Conservation (phyloP, 2,329 filamentous ascomycete genomes). For the Paraphoma sp. region DNA sequence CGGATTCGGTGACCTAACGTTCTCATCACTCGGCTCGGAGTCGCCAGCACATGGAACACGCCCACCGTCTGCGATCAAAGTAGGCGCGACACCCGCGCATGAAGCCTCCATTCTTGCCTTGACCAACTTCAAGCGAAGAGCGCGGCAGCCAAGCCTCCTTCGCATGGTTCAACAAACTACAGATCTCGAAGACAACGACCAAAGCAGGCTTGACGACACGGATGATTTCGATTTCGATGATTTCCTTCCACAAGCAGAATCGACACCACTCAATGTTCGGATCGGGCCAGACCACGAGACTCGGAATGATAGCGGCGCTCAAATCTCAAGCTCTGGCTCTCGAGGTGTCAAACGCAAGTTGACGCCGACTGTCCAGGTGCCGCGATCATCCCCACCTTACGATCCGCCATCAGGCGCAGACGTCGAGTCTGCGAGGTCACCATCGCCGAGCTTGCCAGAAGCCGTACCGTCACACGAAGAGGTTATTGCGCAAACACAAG, state of each 20-base stretch:
- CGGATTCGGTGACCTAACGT: constrained; percentile 43
- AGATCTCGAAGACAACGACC: constrained; percentile 54
- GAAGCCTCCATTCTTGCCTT: constrained; percentile 58
- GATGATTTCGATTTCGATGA: constrained; percentile 43
- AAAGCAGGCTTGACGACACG: constrained; percentile 54
- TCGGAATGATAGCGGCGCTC: constrained; percentile 34
- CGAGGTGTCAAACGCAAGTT: constrained; percentile 50
- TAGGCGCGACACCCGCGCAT: constrained; percentile 51
- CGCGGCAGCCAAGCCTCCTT: constrained; percentile 58
- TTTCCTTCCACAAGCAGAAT: constrained; percentile 70
- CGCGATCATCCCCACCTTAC: constrained; percentile 47
- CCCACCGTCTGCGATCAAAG: constrained; percentile 53
- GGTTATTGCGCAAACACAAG: constrained; percentile 26
- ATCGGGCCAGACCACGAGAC: constrained; percentile 34
- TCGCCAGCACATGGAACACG: constrained; percentile 45
- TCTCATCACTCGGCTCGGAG: constrained; percentile 41
- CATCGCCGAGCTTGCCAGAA: constrained; percentile 45
- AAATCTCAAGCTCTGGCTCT: constrained; percentile 40
- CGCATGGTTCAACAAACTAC: constrained; percentile 55
- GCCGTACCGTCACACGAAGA: constrained; percentile 34
- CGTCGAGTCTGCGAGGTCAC: constrained; percentile 38
- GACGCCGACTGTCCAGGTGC: constrained; percentile 46
- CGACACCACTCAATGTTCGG: constrained; percentile 66
- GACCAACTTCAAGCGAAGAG: constrained; percentile 58
- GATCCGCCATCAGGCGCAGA: constrained; percentile 36